Conservation (phyloP, 345 rosid species). For the Citrus trifoliata region DNA sequence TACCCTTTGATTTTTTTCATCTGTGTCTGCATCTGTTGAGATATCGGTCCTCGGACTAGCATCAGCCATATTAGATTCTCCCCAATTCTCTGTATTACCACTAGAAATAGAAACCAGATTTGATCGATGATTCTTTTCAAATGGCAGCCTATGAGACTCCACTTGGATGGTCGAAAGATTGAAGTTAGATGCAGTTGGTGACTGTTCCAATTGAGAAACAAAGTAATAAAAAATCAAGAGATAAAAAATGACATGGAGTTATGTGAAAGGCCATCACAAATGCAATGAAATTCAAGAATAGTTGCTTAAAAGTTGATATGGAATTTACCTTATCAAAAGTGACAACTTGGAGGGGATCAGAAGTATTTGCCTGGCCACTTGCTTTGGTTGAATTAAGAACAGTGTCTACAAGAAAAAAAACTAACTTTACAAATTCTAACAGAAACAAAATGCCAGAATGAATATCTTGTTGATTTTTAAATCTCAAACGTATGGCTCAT, state of each 20-base stretch:
- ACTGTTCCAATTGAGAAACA: constrained; percentile 13
- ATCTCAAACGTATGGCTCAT: not conserved
- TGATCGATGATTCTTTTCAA: constrained; percentile 37
- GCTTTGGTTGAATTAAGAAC: constrained; percentile 26
- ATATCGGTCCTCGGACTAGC: constrained; percentile 86
- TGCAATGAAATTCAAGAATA: not conserved
- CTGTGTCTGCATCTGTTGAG: constrained; percentile 90
- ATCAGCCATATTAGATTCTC: constrained; percentile 75
- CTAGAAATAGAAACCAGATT: constrained; percentile 34
- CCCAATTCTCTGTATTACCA: constrained; percentile 43
- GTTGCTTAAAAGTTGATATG: not conserved
- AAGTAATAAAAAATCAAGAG: not conserved
- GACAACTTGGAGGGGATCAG: constrained; percentile 16
- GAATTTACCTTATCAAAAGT: constrained; percentile 30
- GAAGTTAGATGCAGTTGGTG: constrained; percentile 16
- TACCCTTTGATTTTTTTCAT: constrained; percentile 84
- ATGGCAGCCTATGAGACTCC: constrained; percentile 26
- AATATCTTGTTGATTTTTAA: not conserved
- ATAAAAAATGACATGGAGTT: constrained; percentile 1
- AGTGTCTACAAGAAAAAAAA: constrained; percentile 23
- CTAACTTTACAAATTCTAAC: not conserved
- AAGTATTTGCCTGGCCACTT: constrained; percentile 21
- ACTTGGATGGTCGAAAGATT: constrained; percentile 22
- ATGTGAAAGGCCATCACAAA: not conserved
- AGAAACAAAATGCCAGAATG: not conserved